A percentile compares a stretch with the other conserved stretches of the same genome.
Evolutionary conservation across 2,329 filamentous ascomycete species (phyloP).

Genomic region (Penicillium capsulatum): DNA sequence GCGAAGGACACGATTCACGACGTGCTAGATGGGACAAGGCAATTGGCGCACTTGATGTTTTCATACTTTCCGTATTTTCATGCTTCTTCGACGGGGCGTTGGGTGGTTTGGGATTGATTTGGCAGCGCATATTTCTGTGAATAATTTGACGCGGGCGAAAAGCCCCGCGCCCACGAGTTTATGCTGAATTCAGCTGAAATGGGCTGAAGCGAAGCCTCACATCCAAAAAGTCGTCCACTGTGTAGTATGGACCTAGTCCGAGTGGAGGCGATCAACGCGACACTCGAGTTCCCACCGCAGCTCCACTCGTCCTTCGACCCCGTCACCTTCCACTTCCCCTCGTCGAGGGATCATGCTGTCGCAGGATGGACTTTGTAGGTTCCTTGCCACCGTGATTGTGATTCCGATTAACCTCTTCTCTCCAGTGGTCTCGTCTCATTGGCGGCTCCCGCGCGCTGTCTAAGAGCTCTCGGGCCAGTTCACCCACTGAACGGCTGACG

Average conservation of each 20-base stretch:
- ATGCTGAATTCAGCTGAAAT: background rate
- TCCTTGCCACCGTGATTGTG: background rate
- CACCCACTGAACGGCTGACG: constrained; percentile 57
- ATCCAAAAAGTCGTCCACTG: too few species aligned
- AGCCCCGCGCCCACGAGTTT: background rate
- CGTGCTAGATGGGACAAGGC: constrained; percentile 20
- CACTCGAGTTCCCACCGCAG: constrained; percentile 13
- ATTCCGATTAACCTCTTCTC: constrained; percentile 7
- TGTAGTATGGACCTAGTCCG: too few species aligned
- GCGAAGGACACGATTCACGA: constrained; percentile 20
- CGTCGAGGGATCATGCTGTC: constrained; percentile 30
- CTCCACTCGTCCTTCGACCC: constrained; percentile 19
- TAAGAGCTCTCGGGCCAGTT: constrained; percentile 50
- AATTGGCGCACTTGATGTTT: constrained; percentile 20
- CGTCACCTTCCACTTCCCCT: constrained; percentile 16
- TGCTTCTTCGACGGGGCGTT: constrained; percentile 16
- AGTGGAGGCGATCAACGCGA: constrained; percentile 17
- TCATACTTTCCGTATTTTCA: background rate
- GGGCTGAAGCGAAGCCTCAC: too few species aligned
- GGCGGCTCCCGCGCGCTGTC: constrained; percentile 50
- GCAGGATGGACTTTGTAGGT: constrained; percentile 46
- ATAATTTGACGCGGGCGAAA: constrained; percentile 18
- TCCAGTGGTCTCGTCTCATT: constrained; percentile 59
- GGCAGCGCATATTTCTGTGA: constrained; percentile 26
- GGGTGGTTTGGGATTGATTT: constrained; percentile 14